Evolutionary conservation across 2,329 filamentous ascomycete genomes (phyloP).

Genomic region (Mycogone perniciosa): DNA sequence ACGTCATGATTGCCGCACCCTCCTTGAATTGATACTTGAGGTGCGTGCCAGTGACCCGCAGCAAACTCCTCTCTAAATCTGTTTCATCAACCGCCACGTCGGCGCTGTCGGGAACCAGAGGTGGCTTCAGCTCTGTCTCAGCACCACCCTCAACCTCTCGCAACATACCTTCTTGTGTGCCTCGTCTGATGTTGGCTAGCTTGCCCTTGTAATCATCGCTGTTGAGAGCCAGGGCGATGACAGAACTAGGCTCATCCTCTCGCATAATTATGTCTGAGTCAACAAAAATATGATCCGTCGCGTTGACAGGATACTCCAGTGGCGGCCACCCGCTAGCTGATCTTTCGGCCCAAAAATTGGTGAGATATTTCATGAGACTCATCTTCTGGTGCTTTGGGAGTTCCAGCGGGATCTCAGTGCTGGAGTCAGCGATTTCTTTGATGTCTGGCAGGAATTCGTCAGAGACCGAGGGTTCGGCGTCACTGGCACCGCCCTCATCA

Average conservation of each 20-base stretch:
- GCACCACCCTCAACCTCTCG: slow-evolving; percentile 28
- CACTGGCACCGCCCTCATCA: slow-evolving; percentile 62
- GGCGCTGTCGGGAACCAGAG: slow-evolving; percentile 29
- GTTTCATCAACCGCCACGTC: slow-evolving; percentile 51
- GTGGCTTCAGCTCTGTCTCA: slow-evolving; percentile 23
- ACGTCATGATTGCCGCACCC: slow-evolving; percentile 88
- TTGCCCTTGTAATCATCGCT: slow-evolving; percentile 83
- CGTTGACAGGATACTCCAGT: slow-evolving; percentile 83
- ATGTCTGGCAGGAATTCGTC: slow-evolving; percentile 63
- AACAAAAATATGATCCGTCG: slow-evolving; percentile 90
- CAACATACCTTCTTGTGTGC: slow-evolving; percentile 39
- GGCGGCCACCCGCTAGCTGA: slow-evolving; percentile 91
- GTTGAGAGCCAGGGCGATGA: slow-evolving; percentile 87
- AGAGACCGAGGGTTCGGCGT: slow-evolving; percentile 61
- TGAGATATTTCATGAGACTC: slow-evolving; percentile 89
- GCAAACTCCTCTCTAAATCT: slow-evolving; percentile 77
- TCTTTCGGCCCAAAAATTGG: slow-evolving; percentile 96
- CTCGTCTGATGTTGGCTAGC: slow-evolving; percentile 57
- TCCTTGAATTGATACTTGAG: slow-evolving; percentile 94
- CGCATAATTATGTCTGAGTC: slow-evolving; percentile 96
- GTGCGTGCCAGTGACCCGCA: slow-evolving; percentile 82
- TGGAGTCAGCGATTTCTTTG: slow-evolving; percentile 55
- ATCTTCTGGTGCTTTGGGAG: slow-evolving; percentile 89
- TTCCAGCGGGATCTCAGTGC: slow-evolving; percentile 60
- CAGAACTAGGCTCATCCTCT: slow-evolving; percentile 93